Conservation (phyloP, 2,329 filamentous ascomycete genomes). For the Calonectria henricotiae region DNA sequence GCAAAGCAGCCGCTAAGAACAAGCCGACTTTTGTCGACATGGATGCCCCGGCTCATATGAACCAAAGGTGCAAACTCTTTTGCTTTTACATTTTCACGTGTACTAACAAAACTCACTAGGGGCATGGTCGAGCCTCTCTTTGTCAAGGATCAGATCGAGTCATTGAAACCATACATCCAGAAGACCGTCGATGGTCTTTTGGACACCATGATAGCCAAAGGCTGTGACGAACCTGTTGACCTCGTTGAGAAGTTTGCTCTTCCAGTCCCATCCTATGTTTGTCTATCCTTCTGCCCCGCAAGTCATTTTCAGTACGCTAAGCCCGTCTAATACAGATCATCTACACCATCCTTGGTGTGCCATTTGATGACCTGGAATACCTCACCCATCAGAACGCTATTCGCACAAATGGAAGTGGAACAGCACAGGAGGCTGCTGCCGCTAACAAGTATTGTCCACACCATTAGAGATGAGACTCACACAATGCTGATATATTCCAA, state of each 20-base stretch:
- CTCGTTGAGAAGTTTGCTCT: constrained; percentile 65
- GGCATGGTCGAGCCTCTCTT: constrained; percentile 66
- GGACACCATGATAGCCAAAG: constrained; percentile 58
- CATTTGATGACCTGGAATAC: constrained; percentile 64
- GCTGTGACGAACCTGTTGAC: constrained; percentile 61
- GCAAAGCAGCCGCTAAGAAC: constrained; percentile 65
- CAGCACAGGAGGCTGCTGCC: constrained; percentile 63
- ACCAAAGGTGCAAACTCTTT: constrained; percentile 57
- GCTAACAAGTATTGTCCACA: constrained; percentile 60
- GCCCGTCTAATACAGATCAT: constrained; percentile 60
- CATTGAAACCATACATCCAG: constrained; percentile 64
- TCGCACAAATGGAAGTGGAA: constrained; percentile 65
- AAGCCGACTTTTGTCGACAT: constrained; percentile 69
- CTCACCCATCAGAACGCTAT: constrained; percentile 66
- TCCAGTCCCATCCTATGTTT: constrained; percentile 65
- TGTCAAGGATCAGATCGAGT: constrained; percentile 58
- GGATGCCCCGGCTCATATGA: constrained; percentile 66
- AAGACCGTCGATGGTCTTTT: constrained; percentile 64
- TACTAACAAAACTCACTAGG: constrained; percentile 46
- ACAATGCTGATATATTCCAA: constrained; percentile 36
- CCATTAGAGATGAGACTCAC: not conserved
- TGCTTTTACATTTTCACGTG: not conserved
- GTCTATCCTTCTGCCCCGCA: constrained; percentile 29
- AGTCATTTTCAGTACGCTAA: constrained; percentile 44
- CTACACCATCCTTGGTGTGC: constrained; percentile 67